These are phyloP conservation scores for Capillidium heterosporum DNA, from an alignment of 371 early-diverging fungal species.

Conservation along the genomic window DNA sequence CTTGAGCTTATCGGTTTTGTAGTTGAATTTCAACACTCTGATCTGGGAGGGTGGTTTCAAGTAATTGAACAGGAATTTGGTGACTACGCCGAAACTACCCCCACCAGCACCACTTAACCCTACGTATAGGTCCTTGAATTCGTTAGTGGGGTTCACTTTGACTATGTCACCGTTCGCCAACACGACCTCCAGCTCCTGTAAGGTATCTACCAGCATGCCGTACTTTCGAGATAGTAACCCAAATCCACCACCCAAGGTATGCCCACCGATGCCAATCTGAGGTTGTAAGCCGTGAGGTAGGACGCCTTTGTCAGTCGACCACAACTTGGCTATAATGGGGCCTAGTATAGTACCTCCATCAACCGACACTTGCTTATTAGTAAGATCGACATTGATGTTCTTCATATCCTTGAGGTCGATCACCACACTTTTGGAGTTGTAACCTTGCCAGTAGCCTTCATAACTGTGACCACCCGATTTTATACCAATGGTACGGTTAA, in stretches of 20 bases:
- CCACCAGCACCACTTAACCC: constrained; percentile 20
- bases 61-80: constrained; percentile 10
- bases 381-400: constrained; percentile 1
- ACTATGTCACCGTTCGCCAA: constrained; percentile 8
- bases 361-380: not conserved
- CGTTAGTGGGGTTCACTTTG: constrained; percentile 4
- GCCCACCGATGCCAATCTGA: constrained; percentile 6
- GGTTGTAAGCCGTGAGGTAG: constrained; percentile 3
- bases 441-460: constrained; percentile 9
- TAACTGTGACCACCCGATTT: constrained; percentile 8
- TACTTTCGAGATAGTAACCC: constrained; percentile 13
- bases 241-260: constrained; percentile 9
- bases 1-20: not conserved
- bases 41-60: constrained; percentile 7
- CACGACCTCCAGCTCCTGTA: constrained; percentile 12
- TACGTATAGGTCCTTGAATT: constrained; percentile 15
- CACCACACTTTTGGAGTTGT: not conserved
- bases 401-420: constrained; percentile 5
- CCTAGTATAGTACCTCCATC: constrained; percentile 8
- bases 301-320: not conserved
- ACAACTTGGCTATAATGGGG: constrained; percentile 2
- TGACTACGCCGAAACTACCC: constrained; percentile 17
- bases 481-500: constrained; percentile 3
- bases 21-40: not conserved
- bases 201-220: constrained; percentile 13